phyloP scores from a whole-genome alignment of 2,329 filamentous ascomycete species.

The Fusarium tuaranense region DNA sequence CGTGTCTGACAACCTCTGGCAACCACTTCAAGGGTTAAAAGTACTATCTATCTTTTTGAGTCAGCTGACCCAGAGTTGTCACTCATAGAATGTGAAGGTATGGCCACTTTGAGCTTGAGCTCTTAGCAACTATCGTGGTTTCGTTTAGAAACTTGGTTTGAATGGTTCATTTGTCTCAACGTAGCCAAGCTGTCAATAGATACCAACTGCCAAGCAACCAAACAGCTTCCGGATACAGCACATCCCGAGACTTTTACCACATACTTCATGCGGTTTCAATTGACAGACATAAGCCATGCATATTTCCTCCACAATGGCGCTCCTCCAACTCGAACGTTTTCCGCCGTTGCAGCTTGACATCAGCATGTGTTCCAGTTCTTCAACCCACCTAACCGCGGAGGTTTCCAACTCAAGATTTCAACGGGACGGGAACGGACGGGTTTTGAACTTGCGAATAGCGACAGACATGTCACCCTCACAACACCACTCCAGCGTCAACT shows the following conservation, averaged over 20 bases:
- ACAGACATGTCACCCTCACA: not conserved
- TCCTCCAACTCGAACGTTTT: constrained; percentile 1
- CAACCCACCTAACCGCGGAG: not conserved
- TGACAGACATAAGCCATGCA: not conserved
- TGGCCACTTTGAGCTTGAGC: not conserved
- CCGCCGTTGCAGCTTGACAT: not conserved
- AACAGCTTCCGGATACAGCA: not conserved
- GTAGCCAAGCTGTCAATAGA: not conserved
- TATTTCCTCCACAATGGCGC: not conserved
- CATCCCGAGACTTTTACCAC: not conserved
- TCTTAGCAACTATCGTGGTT: not conserved
- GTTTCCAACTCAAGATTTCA: not conserved
- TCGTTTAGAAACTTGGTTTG: not conserved
- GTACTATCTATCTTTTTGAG: not conserved
- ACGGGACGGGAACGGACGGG: constrained; percentile 11
- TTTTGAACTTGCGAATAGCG: not conserved
- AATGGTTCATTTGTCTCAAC: not conserved
- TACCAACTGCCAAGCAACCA: not conserved
- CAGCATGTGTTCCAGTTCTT: not conserved
- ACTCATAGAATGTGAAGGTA: not conserved
- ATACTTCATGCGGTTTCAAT: not conserved
- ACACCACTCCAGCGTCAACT: not conserved
- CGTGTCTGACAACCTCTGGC: constrained; percentile 14
- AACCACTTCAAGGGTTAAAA: not conserved
- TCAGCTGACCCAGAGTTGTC: not conserved